Percentiles rank a stretch among this genome's conserved stretches.
phyloP scores from a whole-genome alignment of 2,329 filamentous ascomycete species.

The Colletotrichum limetticola region DNA sequence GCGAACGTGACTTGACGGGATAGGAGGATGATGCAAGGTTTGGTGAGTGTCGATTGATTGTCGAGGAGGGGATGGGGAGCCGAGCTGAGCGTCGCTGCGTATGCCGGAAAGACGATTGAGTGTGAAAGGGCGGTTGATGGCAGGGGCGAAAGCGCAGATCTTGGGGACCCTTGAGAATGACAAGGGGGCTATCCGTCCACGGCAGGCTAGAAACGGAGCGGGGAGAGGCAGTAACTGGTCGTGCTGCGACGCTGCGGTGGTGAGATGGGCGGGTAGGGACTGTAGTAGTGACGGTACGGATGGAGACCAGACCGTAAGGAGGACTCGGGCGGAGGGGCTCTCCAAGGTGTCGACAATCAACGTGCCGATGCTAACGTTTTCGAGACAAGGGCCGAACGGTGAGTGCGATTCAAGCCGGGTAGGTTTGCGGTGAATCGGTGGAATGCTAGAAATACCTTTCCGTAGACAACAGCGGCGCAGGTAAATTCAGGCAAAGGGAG shows the following conservation, averaged over 20 bases:
- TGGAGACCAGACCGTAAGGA: not conserved
- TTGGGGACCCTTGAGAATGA: constrained; percentile 30
- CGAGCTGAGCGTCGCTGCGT: constrained; percentile 8
- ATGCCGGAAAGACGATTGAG: constrained; percentile 11
- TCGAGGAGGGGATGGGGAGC: not conserved
- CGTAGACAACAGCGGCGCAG: not conserved
- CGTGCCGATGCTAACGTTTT: constrained; percentile 2
- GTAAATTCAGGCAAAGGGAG: not conserved
- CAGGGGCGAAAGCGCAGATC: constrained; percentile 24
- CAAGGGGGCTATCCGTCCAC: constrained; percentile 16
- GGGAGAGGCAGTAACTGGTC: not conserved
- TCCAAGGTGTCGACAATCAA: not conserved
- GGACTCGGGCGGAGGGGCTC: too few relatives aligned
- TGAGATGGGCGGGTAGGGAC: not conserved
- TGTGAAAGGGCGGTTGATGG: constrained; percentile 29
- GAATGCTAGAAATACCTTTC: not conserved
- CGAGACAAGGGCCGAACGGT: not conserved
- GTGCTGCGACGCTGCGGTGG: not conserved
- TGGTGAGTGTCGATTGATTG: constrained; percentile 5
- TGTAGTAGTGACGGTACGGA: too few relatives aligned
- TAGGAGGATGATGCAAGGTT: constrained; percentile 27
- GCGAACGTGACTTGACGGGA: constrained; percentile 22
- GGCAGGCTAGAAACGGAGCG: constrained; percentile 18
- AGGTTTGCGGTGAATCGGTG: not conserved
- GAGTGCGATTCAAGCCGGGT: not conserved